Conservation (phyloP, 352 stramenopile species). For the Blastocystis sp. region DNA sequence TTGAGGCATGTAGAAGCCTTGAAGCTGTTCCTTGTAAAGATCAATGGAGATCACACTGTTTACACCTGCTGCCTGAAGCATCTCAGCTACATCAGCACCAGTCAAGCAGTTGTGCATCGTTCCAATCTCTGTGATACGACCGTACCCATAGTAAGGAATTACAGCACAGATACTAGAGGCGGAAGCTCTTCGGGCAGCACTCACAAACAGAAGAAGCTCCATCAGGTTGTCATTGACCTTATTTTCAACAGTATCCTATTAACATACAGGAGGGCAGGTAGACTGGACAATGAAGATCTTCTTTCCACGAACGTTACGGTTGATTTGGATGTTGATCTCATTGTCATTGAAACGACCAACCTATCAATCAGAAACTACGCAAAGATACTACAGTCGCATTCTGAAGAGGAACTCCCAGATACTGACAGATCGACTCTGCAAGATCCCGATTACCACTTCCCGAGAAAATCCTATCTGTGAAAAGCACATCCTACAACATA, state of each 20-base stretch:
- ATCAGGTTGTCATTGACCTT: constrained; percentile 72
- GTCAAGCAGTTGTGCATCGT: constrained; percentile 59
- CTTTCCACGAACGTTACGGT: constrained; percentile 66
- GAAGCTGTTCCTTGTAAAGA: constrained; percentile 70
- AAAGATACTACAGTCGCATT: constrained; percentile 7
- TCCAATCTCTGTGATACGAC: constrained; percentile 43
- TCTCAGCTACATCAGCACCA: constrained; percentile 73
- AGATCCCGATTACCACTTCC: constrained; percentile 63
- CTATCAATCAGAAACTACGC: background rate
- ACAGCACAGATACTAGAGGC: constrained; percentile 75
- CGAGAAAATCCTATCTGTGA: constrained; percentile 59
- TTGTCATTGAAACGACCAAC: constrained; percentile 56
- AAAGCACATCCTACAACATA: background rate
- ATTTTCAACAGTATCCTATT: background rate
- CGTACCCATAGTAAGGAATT: constrained; percentile 81
- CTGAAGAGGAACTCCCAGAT: constrained; percentile 61
- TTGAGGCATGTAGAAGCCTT: constrained; percentile 55
- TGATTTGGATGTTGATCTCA: constrained; percentile 65
- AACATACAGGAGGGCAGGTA: constrained; percentile 63
- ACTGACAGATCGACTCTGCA: constrained; percentile 61
- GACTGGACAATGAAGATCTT: constrained; percentile 67
- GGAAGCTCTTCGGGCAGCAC: constrained; percentile 67
- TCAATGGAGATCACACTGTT: constrained; percentile 75
- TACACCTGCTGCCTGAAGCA: constrained; percentile 75
- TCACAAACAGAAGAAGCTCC: constrained; percentile 75